Percentiles rank a stretch among this genome's conserved stretches.
phyloP scores from a whole-genome alignment of 192 early-diverging fungal genomes.

The Gorgonomyces haynaldii region DNA sequence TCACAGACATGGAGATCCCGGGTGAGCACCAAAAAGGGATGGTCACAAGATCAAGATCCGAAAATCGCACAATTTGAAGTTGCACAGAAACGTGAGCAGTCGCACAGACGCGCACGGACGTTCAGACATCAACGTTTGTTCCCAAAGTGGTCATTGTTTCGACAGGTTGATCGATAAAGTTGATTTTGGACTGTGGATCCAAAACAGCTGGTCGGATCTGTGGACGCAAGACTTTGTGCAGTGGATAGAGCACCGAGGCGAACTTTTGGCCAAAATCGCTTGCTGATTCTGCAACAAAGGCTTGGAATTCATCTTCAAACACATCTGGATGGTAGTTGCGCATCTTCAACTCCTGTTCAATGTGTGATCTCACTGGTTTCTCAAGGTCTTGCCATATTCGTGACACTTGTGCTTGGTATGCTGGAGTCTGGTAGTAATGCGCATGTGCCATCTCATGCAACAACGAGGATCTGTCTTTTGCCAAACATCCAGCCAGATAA shows the following conservation, averaged over 20 bases:
- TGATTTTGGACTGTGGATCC: no score
- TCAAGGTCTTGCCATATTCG: constrained; percentile 12
- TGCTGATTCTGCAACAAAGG: constrained; percentile 35
- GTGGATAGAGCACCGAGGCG: not conserved
- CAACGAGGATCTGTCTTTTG: constrained; percentile 26
- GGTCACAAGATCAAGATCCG: no score
- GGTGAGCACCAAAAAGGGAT: no score
- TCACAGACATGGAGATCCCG: no score
- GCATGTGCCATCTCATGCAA: constrained; percentile 45
- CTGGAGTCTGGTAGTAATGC: constrained; percentile 10
- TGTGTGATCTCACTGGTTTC: not conserved
- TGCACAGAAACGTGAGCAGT: no score
- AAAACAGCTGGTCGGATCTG: no score
- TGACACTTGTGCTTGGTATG: constrained; percentile 15
- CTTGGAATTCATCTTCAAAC: constrained; percentile 43
- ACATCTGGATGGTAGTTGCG: constrained; percentile 26
- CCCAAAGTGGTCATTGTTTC: no score
- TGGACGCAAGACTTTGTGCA: no score
- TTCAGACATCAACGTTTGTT: no score
- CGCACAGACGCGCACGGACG: no score
- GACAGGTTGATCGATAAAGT: no score
- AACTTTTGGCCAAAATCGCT: constrained; percentile 37
- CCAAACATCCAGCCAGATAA: constrained; percentile 30
- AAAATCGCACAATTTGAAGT: no score
- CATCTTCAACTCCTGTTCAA: constrained; percentile 29